Base-by-base conservation (phyloP, 805 yeast genomes). In the Candida dendrica region DNA sequence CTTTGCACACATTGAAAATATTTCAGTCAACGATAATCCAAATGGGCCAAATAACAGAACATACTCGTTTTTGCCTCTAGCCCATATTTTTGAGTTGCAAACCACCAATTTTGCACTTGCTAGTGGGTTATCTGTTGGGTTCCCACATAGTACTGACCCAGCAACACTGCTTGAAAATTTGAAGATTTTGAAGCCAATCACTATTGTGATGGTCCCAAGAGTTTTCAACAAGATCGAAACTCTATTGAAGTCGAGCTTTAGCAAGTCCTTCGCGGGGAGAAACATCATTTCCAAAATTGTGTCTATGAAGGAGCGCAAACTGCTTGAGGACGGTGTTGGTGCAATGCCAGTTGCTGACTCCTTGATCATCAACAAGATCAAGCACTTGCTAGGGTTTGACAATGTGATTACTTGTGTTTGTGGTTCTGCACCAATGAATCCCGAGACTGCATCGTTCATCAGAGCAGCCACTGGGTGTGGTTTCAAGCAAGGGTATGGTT, bases 341-440 rank as follows among this genome's bases (percentile, higher is more conserved):
- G 37, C 15, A 11, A 5, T 32, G 11, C 17, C 22, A 3, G 42
- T 42, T 10, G 17, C 40, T 13, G 39, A 41, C 9, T 44, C 49
- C 6, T 36, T 40, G 67, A 3, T 50, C 66, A 34, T 22, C 4
- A 19, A 7, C 53, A 81, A 81, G 64, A 48, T 68, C 38, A 50
- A 60, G 40, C 48, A 53, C 49, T 53, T 55, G 36, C 49, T 70
- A 6, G 77, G 77, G 1, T 59, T 71, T 49, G 63, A 60, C 19
- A 55, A 68, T 17, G 52, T 64, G 19, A 45, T 49, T n/a, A 47
- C 54, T 36, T 47, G 61, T 32, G 55, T 61, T 18, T 53, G 65
- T 31, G 83, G 85, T 3, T 75, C 82, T 39, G 86, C 86, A 6
- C 86, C 87, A 29, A 68, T 80, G 44, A 65, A 77, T 36, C 67